Conservation (phyloP, 495 filamentous ascomycete species). For the Cairneyella variabilis region DNA sequence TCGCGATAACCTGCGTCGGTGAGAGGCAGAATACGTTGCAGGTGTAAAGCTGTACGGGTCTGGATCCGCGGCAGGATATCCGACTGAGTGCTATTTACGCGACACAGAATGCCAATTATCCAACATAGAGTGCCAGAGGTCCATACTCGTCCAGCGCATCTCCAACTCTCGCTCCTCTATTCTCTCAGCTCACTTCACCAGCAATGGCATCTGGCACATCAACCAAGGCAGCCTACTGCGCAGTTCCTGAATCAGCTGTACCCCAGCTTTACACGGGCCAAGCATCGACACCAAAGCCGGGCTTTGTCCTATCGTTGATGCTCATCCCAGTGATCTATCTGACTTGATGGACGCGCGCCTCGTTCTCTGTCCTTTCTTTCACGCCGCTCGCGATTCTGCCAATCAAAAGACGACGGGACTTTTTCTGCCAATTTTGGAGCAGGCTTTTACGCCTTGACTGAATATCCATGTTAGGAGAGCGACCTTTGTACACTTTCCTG, state of each 20-base stretch:
- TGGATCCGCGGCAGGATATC: conserved; percentile 14
- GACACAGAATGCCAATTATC: conserved; percentile 5
- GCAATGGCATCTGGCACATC: background rate
- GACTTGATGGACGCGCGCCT: background rate
- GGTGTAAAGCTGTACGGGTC: conserved; percentile 23
- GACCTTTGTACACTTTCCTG: background rate
- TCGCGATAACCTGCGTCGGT: conserved; percentile 28
- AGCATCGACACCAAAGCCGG: background rate
- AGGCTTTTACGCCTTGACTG: background rate
- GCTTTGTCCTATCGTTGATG: background rate
- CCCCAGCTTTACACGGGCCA: background rate
- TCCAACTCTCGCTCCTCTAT: background rate
- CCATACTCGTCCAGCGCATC: background rate
- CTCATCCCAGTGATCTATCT: background rate
- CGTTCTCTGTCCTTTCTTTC: background rate
- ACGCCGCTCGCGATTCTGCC: background rate
- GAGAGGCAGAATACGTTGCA: conserved; percentile 33
- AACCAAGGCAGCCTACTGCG: background rate
- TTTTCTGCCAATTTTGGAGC: background rate
- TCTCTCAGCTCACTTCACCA: background rate
- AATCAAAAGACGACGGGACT: background rate
- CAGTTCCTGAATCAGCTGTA: background rate
- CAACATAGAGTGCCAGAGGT: conserved; percentile 2
- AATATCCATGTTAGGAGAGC: background rate
- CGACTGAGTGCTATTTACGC: conserved; percentile 12